Conservation (phyloP, 805 yeast species). For the Sugiyamaella smithiae region DNA sequence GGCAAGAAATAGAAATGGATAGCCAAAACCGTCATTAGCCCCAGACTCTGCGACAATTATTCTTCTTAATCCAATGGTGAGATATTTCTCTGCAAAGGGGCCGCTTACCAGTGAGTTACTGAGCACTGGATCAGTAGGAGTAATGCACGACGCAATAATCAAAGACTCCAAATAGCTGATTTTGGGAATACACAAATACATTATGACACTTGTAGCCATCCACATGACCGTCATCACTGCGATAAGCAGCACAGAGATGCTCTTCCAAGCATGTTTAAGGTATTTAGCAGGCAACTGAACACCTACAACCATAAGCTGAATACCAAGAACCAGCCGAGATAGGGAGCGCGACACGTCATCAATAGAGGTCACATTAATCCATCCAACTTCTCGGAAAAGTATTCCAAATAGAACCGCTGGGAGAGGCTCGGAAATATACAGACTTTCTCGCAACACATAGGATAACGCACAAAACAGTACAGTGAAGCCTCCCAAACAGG, state of each 20-base stretch:
- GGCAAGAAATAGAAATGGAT: slow-evolving; percentile 64
- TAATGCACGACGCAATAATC: slow-evolving; percentile 64
- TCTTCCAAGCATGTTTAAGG: slow-evolving; percentile 55
- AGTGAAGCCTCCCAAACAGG: slow-evolving; percentile 60
- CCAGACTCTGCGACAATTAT: slow-evolving; percentile 69
- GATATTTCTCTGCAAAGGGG: slow-evolving; percentile 59
- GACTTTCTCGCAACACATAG: slow-evolving; percentile 53
- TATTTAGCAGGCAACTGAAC: slow-evolving; percentile 71
- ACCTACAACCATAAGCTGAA: slow-evolving; percentile 70
- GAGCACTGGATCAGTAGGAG: slow-evolving; percentile 76
- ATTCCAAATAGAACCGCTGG: slow-evolving; percentile 63
- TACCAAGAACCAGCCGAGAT: slow-evolving; percentile 61
- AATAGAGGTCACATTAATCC: slow-evolving; percentile 56
- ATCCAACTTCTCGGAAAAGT: slow-evolving; percentile 52
- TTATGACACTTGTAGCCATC: slow-evolving; percentile 60
- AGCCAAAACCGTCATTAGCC: slow-evolving; percentile 63
- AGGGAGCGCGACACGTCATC: slow-evolving; percentile 54
- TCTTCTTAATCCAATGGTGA: slow-evolving; percentile 60
- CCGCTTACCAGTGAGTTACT: slow-evolving; percentile 74
- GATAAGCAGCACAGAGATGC: slow-evolving; percentile 54
- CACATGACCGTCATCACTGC: slow-evolving; percentile 74
- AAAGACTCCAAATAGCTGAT: slow-evolving; percentile 54
- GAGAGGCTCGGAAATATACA: slow-evolving; percentile 65
- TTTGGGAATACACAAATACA: slow-evolving; percentile 60
- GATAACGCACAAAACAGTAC: slow-evolving; percentile 58